A percentile compares a stretch with the other conserved stretches of the same genome.
phyloP scores from a whole-genome alignment of 1,284 basidiomycete species.

The Pisolithus thermaeus region DNA sequence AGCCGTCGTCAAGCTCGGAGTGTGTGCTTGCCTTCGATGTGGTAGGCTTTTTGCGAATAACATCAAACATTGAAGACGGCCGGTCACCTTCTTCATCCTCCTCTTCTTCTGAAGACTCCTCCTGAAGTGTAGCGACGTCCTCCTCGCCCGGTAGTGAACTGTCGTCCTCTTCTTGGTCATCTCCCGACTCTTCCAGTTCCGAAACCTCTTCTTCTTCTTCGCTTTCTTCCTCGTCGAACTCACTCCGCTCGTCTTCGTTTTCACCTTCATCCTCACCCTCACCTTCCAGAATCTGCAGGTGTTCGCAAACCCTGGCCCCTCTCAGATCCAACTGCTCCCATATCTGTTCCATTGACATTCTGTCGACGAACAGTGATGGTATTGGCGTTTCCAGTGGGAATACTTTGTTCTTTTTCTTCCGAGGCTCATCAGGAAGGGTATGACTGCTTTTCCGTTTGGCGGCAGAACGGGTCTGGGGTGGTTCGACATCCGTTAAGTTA shows the following conservation, averaged over 20 bases:
- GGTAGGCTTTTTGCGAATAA: slow-evolving; percentile 19
- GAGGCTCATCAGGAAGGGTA: slow-evolving; percentile 30
- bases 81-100: slow-evolving; percentile 30
- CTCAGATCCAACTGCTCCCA: slow-evolving; percentile 91
- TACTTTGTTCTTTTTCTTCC: slow-evolving; percentile 25
- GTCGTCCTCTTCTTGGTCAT: slow-evolving; percentile 28
- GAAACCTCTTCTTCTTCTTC: slow-evolving; percentile 18
- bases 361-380: slow-evolving; percentile 69
- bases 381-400: slow-evolving; percentile 70
- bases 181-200: slow-evolving; percentile 17
- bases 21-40: slow-evolving; percentile 31
- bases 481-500: slow-evolving; percentile 55
- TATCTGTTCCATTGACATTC: slow-evolving; percentile 84
- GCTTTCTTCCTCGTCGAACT: slow-evolving; percentile 23
- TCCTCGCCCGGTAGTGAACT: slow-evolving; percentile 33
- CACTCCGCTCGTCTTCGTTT: slow-evolving; percentile 17
- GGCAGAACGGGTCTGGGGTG: slow-evolving; percentile 65
- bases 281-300: slow-evolving; percentile 43
- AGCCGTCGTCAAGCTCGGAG: slow-evolving; percentile 83
- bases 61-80: slow-evolving; percentile 27
- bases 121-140: slow-evolving; percentile 39
- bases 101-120: slow-evolving; percentile 45
- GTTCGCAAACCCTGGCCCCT: slow-evolving; percentile 58
- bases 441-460: slow-evolving; percentile 39
- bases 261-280: slow-evolving; percentile 17